These are phyloP conservation scores for Aureobasidium subglaciale DNA, from an alignment of 2,329 filamentous ascomycete species.

Conservation along the genomic window DNA sequence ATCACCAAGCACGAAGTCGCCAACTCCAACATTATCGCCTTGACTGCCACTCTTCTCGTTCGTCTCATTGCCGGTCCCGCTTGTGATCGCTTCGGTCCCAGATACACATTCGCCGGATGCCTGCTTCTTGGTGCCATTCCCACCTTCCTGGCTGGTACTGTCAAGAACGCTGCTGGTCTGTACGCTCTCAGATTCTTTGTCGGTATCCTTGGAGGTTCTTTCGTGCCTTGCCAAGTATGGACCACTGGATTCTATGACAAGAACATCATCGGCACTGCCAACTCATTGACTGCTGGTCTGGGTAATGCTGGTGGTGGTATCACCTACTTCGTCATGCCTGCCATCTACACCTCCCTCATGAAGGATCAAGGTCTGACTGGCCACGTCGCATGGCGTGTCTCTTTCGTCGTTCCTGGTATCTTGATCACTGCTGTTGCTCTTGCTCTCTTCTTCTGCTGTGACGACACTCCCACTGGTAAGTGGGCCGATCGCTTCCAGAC, in stretches of 20 bases:
- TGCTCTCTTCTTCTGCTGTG: slow-evolving; percentile 64
- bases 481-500: slow-evolving; percentile 67
- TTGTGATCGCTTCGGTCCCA: slow-evolving; percentile 80
- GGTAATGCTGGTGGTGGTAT: slow-evolving; percentile 85
- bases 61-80: slow-evolving; percentile 71
- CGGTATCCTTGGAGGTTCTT: slow-evolving; percentile 68
- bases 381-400: slow-evolving; percentile 72
- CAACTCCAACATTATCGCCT: slow-evolving; percentile 85
- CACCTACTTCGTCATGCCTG: slow-evolving; percentile 91
- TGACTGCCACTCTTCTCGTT: slow-evolving; percentile 66
- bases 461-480: slow-evolving; percentile 74
- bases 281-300: slow-evolving; percentile 75
- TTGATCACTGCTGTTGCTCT: slow-evolving; percentile 61
- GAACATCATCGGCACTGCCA: slow-evolving; percentile 82
- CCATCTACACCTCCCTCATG: slow-evolving; percentile 73
- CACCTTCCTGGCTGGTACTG: slow-evolving; percentile 71
- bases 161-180: slow-evolving; percentile 60
- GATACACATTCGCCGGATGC: slow-evolving; percentile 68
- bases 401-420: slow-evolving; percentile 77
- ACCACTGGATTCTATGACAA: slow-evolving; percentile 90
- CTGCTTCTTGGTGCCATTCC: slow-evolving; percentile 75
- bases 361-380: slow-evolving; percentile 50
- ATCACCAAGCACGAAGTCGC: slow-evolving; percentile 65
- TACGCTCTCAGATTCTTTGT: slow-evolving; percentile 72
- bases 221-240: slow-evolving; percentile 88